Evolutionary conservation across 495 filamentous ascomycete genomes (phyloP), one percentile per base, ranked within the genome.

Genomic region (Talaromyces trachyspermus): DNA sequence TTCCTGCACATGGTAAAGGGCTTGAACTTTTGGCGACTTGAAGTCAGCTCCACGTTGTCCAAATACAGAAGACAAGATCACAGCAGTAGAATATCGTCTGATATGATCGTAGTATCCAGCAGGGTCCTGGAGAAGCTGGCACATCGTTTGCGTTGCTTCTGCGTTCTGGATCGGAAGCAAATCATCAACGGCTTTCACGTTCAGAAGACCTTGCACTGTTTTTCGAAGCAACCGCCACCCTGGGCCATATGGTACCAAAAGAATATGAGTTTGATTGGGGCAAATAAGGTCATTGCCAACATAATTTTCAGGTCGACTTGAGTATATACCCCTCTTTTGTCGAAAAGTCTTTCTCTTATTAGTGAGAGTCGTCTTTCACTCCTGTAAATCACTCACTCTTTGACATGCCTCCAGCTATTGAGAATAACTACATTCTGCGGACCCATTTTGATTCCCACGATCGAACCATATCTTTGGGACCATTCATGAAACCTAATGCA

Each of bases 1-100:
- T 20, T 69, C 62, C 65, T 75, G 64, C n/a, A 74, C 41, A 8
- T 49, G 22, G 48, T 69, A 69, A 3, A 77, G 57, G 11, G 26
- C 26, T 11, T 27, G 26, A 11, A 27, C 26, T 27, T 27, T 27
- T 27, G 26, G 26, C 26, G 26, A 27, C 5, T 27, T 27, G 26
- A 27, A 27, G 5, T 27, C 26, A 11, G 26, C 26, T 5, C 26
- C 26, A 5, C 26, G 26, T 11, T 27, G 26, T 5, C 26, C 26
- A 27, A 5, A 27, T 11, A 54, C 51, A 6, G 55, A 50, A 18
- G 54, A 18, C 17, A 61, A 19, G 24, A 61, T 50, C 2, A 61
- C 52, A 9, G 53, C 57, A 9, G 53, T 57, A 18, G 50, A 49
- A 30, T 56, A 61, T 8, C 58, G 57, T 17, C 41, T 30, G 23